Evolutionary conservation across 2,329 filamentous ascomycete species (phyloP), one percentile per base, ranked within the genome.

Genomic region (Pestalotiopsis sp.): DNA sequence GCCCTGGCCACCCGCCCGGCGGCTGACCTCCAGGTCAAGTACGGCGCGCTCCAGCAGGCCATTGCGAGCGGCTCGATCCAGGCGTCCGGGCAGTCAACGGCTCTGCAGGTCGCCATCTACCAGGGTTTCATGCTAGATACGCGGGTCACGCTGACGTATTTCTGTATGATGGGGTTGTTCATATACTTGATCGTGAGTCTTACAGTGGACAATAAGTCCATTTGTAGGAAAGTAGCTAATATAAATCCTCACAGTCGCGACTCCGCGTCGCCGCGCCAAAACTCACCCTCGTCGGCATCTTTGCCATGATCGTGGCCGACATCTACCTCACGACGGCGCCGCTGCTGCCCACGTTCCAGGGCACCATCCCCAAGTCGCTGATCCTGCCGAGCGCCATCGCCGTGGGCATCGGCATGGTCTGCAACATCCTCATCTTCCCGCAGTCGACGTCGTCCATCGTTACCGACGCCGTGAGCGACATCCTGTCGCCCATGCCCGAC

Each of bases 131-230:
- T 65, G 62, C 20, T 65, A 40, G 62, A 65, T 11, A 45, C 62
- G 20, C 62, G 62, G 7, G 62, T 49, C n/a, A 49, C 62, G 20
- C 13, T 65, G 4, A 52, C 20, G 6, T 65, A 49, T 17, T 65
- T 65, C 62, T 65, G 62, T 20, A 65, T 65, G 62, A 65, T 65
- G 62, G 62, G 62, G 14, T 31, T 65, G 36, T 65, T 65, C 17
- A 52, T 65, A 11, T 65, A 65, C 45, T 52, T 65, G 20, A 40
- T 65, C 9, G 36, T 49, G 36, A 65, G 36, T 49, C 20, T 20
- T 7, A 4, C 27, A 13, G 13, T 14, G 27, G 4, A 23, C 20
- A 23, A 31, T 31, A 12, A 7, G 2, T 13, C 2, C 14, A 3
- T 41, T 7, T 4, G 25, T 13, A 3, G 11, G 5, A 14, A 4